These are phyloP conservation scores for Colletotrichum sp. DNA, from an alignment of 2,329 filamentous ascomycete species.

Conservation along the genomic window DNA sequence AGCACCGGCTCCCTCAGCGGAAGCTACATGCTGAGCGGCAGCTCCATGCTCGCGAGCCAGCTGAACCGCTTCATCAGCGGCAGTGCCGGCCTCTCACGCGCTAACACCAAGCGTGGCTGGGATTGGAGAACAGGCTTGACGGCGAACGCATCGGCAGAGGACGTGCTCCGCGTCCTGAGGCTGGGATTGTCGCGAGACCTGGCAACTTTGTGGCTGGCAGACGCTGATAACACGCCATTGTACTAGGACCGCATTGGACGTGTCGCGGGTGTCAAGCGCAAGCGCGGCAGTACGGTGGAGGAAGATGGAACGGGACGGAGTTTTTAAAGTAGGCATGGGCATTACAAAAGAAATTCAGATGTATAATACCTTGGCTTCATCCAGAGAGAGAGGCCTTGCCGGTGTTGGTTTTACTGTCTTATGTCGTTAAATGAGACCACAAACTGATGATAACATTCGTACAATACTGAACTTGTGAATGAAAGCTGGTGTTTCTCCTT, in stretches of 20 bases:
- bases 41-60: constrained; percentile 70
- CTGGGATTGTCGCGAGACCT: constrained; percentile 78
- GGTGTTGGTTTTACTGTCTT: not conserved
- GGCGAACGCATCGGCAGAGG: constrained; percentile 65
- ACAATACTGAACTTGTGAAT: not conserved
- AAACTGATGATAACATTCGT: not conserved
- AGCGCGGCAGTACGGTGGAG: not conserved
- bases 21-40: constrained; percentile 75
- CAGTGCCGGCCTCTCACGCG: constrained; percentile 35
- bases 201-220: constrained; percentile 70
- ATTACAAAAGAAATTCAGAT: constrained; percentile 8
- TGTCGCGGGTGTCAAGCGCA: constrained; percentile 16
- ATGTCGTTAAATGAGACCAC: constrained; percentile 1
- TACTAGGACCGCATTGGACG: constrained; percentile 33
- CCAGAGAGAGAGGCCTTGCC: not conserved
- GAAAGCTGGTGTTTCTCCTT: not conserved
- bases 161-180: constrained; percentile 76
- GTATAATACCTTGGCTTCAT: constrained; percentile 1
- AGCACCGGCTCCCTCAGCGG: constrained; percentile 59
- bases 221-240: constrained; percentile 61
- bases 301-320: not conserved
- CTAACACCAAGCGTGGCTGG: constrained; percentile 66
- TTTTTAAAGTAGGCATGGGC: not conserved
- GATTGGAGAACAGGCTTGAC: constrained; percentile 82
- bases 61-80: constrained; percentile 63